A percentile compares a stretch with the other conserved stretches of the same genome.
Evolutionary conservation across 441 rosid species (phyloP).

Genomic region (Omphalea diandra): DNA sequence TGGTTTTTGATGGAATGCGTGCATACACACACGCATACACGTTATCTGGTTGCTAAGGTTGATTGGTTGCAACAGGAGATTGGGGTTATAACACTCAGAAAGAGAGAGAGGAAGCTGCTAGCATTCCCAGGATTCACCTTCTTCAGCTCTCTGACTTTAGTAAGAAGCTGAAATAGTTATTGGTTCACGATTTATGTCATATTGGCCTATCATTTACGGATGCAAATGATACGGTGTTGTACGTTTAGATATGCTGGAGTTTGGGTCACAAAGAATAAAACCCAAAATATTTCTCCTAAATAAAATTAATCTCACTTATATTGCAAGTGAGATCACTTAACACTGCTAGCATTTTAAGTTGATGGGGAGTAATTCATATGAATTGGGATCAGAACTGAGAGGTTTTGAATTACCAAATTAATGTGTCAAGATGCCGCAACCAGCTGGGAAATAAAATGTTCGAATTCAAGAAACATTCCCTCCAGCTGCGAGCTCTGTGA

Average conservation of each 20-base stretch:
- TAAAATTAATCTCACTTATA: background rate
- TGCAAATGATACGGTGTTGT: background rate
- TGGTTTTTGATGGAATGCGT: background rate
- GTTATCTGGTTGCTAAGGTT: constrained; percentile 17
- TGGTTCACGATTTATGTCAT: background rate
- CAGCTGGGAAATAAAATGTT: background rate
- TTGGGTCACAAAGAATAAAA: background rate
- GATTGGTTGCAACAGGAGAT: constrained; percentile 48
- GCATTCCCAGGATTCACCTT: constrained; percentile 65
- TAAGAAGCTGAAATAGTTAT: constrained; percentile 64
- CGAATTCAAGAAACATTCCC: background rate
- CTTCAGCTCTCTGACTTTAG: constrained; percentile 83
- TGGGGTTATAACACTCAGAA: constrained; percentile 94
- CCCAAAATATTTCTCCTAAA: background rate
- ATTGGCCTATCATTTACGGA: background rate
- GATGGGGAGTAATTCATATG: background rate
- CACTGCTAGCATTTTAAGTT: background rate
- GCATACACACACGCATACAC: background rate
- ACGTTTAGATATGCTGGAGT: background rate
- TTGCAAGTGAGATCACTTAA: background rate
- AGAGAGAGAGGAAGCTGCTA: constrained; percentile 79
- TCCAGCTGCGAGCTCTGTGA: too few relatives aligned
- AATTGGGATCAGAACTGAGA: background rate
- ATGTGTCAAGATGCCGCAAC: background rate
- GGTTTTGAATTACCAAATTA: background rate